These are phyloP conservation scores for Yueomyces sinensis DNA, from an alignment of 805 yeast species.

Conservation along the genomic window DNA sequence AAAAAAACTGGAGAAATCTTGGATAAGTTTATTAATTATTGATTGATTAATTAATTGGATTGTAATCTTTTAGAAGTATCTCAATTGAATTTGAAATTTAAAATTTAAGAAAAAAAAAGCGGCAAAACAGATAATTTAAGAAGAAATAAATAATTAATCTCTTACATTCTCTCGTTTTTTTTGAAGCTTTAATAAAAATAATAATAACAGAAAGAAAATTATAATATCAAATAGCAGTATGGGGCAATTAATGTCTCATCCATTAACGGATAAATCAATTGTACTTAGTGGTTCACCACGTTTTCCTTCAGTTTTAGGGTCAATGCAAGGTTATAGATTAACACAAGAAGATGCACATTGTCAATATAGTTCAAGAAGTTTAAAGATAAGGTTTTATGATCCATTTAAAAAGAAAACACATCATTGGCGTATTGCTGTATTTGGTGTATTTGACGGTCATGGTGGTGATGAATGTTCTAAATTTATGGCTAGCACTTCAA, in stretches of 20 bases:
- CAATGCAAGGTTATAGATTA: conserved; percentile 67
- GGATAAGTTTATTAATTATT: too few relatives aligned
- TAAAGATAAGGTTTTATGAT: conserved; percentile 22
- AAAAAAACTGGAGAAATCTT: too few relatives aligned
- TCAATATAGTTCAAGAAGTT: conserved; percentile 24
- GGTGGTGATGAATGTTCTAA: conserved; percentile 58
- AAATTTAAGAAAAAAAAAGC: too few relatives aligned
- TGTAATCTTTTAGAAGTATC: too few relatives aligned
- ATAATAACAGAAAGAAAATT: too few relatives aligned
- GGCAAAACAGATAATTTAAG: too few relatives aligned
- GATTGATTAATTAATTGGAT: too few relatives aligned
- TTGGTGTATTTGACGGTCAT: conserved; percentile 75
- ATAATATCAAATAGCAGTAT: too few relatives aligned
- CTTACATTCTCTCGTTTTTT: too few relatives aligned
- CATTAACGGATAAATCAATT: conserved; percentile 54
- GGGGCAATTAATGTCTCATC: conserved; percentile 70
- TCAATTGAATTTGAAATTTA: too few relatives aligned
- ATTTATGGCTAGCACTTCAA: conserved; percentile 28
- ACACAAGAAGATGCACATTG: conserved; percentile 70
- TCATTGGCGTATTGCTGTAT: conserved; percentile 27
- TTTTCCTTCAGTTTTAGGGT: conserved; percentile 46
- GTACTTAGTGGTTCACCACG: conserved; percentile 30
- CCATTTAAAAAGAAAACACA: conserved; percentile 19
- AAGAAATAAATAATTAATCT: too few relatives aligned
- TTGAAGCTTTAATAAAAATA: too few relatives aligned